Base-by-base conservation (phyloP, 768 basidiomycete species). In the Termitomyces sp. region DNA sequence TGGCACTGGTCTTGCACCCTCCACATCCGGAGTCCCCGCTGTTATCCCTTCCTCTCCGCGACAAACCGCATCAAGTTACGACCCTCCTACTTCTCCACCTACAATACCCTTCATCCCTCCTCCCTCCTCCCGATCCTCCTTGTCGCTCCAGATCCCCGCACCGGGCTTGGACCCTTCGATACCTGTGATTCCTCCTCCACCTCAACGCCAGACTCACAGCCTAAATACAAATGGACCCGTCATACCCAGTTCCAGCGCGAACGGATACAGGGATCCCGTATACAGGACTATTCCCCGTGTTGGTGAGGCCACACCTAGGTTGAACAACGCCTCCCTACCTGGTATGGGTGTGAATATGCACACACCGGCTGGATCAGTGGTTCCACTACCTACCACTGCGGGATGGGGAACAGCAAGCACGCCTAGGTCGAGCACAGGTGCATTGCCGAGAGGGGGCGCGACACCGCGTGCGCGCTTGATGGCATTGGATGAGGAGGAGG, bases 181-280 rank as follows among this genome's bases (percentile, higher is more conserved):
- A 28, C 52, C 52, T 10, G 38, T 49, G 8, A 41, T 56, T 11
- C 55, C 55, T 26, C 47, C 55, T 16, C n/a, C 36, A 18, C 43
- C 43, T n/a, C 47, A n/a, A 20, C 45, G 38, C 20, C 57, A 58
- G n/a, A 58, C 54, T 22, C 48, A 54, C 47, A 54, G 28, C 38
- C 38, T 28, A n/a, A 43, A 49, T 24, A 20, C 47, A 16, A 24
- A 33, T 7, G 44, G 24, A 18, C 30, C 36, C 7, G 52, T 47
- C n/a, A 32, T 49, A 35, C 52, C 57, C 52, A 52, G 28, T 38
- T 54, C 52, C 20, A 58, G 52, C 6, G 36, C 52, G 3, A 58
- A 54, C 13, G 52, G 52, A 8, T 58, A 48, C 24, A 47, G 46
- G 2, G 49, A 54, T 18, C 47, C 57, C 5, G 28, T 53, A 14